Base-by-base conservation (phyloP, 2,329 filamentous ascomycete species). In the Diaporthe eres region DNA sequence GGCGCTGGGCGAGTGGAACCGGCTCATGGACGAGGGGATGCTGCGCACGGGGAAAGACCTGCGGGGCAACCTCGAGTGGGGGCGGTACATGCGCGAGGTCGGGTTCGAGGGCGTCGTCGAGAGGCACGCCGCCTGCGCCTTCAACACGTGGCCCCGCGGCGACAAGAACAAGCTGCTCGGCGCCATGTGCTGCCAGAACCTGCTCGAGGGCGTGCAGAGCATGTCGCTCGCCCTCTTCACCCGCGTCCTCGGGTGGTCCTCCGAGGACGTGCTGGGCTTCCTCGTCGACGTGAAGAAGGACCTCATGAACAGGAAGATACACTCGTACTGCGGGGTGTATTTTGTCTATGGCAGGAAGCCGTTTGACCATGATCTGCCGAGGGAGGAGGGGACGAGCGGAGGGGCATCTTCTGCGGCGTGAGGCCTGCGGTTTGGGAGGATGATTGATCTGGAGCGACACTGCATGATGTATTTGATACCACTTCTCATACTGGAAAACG, bases 71-170 rank as follows among this genome's bases (percentile, higher is more conserved):
- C 76, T 78, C 75, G 74, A 81, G 58, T 83, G 82, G 72, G 77
- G 78, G 15, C 67, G 76, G 19, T 80, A 81, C 60, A 80, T 85
- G 71, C 74, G 79, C 39, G 81, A 82, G 25, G 78, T 80, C 1
- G 83, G 83, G 2, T 83, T 83, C 76, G 80, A 80, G 47, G 76
- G 81, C 67, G 79, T 83, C 44, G 76, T 79, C 42, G 81, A 84
- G 74, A 79, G 78, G 57, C 77, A 79, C 17, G 81, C 79, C 53
- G 82, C 82, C 72, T 82, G 82, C 77, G 82, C 83, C 0, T 81
- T 82, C 19, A 83, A 82, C n/a, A 80, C 81, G 12, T 85, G 83
- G 83, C 81, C 83, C 7, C 81, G 82, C 42, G 83, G 83, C 10
- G 76, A 74, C 39, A 82, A 83, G 77, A 80, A 82, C 75, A 84